Percentiles rank a stretch among this genome's conserved stretches.
Evolutionary conservation across 352 stramenopile species (phyloP).

Genomic region (Elongisporangium anandrum): DNA sequence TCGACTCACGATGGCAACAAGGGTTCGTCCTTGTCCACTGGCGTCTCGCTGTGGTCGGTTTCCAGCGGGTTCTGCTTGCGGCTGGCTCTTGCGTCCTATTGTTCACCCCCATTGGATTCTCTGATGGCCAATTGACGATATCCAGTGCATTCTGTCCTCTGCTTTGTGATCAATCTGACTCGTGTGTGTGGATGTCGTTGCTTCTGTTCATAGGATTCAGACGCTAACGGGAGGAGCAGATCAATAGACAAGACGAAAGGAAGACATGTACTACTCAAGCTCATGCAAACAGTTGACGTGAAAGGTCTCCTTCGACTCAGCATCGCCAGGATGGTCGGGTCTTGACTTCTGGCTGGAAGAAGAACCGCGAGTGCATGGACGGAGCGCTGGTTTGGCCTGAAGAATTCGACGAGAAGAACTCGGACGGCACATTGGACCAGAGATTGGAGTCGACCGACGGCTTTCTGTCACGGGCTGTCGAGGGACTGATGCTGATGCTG

Average conservation of each 20-base stretch:
- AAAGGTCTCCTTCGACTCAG: not conserved
- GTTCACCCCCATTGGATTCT: not conserved
- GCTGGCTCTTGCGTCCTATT: not conserved
- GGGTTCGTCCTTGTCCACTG: conserved; percentile 59
- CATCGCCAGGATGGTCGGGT: not conserved
- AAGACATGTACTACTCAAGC: too few species aligned
- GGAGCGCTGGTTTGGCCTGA: not conserved
- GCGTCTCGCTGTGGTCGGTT: not conserved
- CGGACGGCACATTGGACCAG: not conserved
- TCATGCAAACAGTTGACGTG: too few species aligned
- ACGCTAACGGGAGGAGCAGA: too few species aligned
- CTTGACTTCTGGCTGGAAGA: not conserved
- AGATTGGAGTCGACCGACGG: not conserved
- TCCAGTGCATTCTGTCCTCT: too few species aligned
- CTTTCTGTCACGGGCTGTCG: not conserved
- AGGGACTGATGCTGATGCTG: not conserved
- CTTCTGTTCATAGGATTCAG: not conserved
- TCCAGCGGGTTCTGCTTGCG: not conserved
- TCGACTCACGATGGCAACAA: conserved; percentile 57
- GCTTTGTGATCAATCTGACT: too few species aligned
- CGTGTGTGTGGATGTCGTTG: too few species aligned
- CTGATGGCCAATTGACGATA: not conserved
- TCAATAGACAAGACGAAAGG: too few species aligned
- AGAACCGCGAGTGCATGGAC: not conserved
- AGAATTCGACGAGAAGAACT: not conserved